These are phyloP conservation scores for Ophiostoma piceae DNA, from an alignment of 2,329 filamentous ascomycete genomes.

Conservation along the genomic window DNA sequence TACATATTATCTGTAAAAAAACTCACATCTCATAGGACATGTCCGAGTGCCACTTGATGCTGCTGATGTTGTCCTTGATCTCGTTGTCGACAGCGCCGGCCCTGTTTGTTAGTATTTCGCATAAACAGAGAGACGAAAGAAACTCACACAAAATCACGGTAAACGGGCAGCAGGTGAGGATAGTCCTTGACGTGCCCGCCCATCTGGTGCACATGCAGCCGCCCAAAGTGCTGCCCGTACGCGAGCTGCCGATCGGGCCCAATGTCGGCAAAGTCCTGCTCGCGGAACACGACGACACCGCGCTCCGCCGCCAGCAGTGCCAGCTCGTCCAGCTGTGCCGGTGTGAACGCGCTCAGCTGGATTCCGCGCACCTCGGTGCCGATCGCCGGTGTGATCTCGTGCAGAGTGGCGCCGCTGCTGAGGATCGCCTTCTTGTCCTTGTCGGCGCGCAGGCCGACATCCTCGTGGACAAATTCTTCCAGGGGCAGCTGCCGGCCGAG, in stretches of 20 bases:
- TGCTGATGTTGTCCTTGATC: conserved; percentile 30
- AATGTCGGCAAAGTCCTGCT: conserved; percentile 36
- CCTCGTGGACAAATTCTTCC: conserved; percentile 24
- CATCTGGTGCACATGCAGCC: conserved; percentile 42
- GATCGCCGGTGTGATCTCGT: conserved; percentile 23
- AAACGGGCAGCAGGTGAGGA: conserved; percentile 39
- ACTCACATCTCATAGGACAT: conserved; percentile 29
- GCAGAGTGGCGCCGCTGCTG: conserved; percentile 20
- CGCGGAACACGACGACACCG: conserved; percentile 28
- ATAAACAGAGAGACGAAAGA: neutral
- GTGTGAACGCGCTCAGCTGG: conserved; percentile 5
- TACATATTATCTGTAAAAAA: conserved; percentile 16
- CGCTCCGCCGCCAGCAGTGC: conserved; percentile 22
- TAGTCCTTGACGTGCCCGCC: conserved; percentile 40
- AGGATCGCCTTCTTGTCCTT: conserved; percentile 23
- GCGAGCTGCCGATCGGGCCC: conserved; percentile 36
- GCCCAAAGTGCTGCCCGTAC: conserved; percentile 43
- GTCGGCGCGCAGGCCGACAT: conserved; percentile 24
- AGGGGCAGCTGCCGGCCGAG: conserved; percentile 22
- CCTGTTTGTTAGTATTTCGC: neutral
- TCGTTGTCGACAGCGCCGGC: conserved; percentile 29
- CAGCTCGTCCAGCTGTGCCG: conserved; percentile 21
- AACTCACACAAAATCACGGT: conserved; percentile 31
- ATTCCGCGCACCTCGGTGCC: conserved; percentile 21
- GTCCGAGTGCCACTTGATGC: conserved; percentile 31